Percentiles rank a stretch among this genome's conserved stretches.
phyloP scores from a whole-genome alignment of 192 early-diverging fungal species.

The Coemansia sp. region DNA sequence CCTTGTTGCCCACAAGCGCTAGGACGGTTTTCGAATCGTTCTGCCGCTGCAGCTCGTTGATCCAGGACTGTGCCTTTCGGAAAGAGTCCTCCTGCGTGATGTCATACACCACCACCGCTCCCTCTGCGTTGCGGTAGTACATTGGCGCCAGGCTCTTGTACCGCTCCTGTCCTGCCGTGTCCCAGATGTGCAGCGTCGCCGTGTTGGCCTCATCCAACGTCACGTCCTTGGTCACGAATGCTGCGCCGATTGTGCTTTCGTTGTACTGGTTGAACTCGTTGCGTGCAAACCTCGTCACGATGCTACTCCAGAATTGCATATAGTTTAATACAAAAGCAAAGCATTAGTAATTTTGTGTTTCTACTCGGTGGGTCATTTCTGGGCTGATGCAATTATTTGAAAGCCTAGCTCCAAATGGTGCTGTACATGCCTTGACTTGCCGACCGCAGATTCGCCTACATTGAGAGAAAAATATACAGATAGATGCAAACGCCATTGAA shows the following conservation, averaged over 20 bases:
- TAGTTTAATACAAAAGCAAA: too few species aligned
- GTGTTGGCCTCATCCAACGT: conserved; percentile 72
- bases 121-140: conserved; percentile 98
- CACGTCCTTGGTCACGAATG: conserved; percentile 90
- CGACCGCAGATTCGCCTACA: conserved; percentile 88
- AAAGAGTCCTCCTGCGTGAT: conserved; percentile 85
- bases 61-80: conserved; percentile 91
- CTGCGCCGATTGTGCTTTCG: conserved; percentile 96
- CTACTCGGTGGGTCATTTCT: too few species aligned
- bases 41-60: conserved; percentile 93
- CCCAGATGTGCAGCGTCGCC: conserved; percentile 84
- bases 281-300: conserved; percentile 91
- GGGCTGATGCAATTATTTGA: background rate
- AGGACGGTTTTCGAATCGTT: conserved; percentile 91
- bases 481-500: background rate
- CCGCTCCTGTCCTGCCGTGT: conserved; percentile 96
- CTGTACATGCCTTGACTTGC: conserved; percentile 79
- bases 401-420: background rate
- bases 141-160: conserved; percentile 94
- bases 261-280: conserved; percentile 94
- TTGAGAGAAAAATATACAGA: background rate
- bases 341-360: background rate
- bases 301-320: too few species aligned
- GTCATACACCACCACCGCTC: conserved; percentile 96
- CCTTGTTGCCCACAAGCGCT: conserved; percentile 93